Percentiles rank a stretch among this genome's conserved stretches.
These are phyloP conservation scores for Pseudopyrenochaeta lycopersici DNA, from an alignment of 2,329 filamentous ascomycete genomes.

Conservation along the genomic window DNA sequence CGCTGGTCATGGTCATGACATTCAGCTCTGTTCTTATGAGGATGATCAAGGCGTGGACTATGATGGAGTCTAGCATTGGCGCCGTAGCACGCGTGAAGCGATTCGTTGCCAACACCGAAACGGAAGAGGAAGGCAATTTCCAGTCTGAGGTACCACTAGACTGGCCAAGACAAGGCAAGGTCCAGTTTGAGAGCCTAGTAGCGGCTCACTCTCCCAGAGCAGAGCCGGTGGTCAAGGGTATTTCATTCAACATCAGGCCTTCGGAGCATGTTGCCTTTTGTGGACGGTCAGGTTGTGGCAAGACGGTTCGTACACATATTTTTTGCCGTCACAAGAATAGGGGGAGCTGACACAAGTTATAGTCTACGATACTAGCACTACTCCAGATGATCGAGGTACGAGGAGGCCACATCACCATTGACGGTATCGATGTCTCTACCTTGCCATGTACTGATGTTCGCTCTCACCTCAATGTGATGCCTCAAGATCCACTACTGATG, in stretches of 20 bases:
- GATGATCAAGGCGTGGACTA: conserved; percentile 22
- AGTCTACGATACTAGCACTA: conserved; percentile 14
- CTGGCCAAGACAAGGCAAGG: neutral
- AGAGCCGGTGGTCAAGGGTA: neutral
- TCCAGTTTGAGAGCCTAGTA: neutral
- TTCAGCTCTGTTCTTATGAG: conserved; percentile 16
- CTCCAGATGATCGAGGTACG: conserved; percentile 54
- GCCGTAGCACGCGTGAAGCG: conserved; percentile 26
- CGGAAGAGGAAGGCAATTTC: conserved; percentile 13
- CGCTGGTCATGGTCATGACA: conserved; percentile 21
- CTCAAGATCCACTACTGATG: conserved; percentile 61
- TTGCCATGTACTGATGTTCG: conserved; percentile 54
- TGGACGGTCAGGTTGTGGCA: conserved; percentile 2
- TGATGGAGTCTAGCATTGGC: conserved; percentile 26
- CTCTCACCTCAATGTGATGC: conserved; percentile 53
- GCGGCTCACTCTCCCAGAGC: neutral
- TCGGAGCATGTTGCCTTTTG: conserved; percentile 1
- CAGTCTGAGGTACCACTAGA: no score
- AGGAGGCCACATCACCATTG: conserved; percentile 54
- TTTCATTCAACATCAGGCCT: neutral
- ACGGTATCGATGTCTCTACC: conserved; percentile 57
- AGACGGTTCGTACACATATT: neutral
- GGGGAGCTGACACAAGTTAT: neutral
- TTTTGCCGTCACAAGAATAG: neutral
- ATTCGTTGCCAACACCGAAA: conserved; percentile 16